Conservation (phyloP, 169 alveolate genomes). For the Cryptosporidium ubiquitum region DNA sequence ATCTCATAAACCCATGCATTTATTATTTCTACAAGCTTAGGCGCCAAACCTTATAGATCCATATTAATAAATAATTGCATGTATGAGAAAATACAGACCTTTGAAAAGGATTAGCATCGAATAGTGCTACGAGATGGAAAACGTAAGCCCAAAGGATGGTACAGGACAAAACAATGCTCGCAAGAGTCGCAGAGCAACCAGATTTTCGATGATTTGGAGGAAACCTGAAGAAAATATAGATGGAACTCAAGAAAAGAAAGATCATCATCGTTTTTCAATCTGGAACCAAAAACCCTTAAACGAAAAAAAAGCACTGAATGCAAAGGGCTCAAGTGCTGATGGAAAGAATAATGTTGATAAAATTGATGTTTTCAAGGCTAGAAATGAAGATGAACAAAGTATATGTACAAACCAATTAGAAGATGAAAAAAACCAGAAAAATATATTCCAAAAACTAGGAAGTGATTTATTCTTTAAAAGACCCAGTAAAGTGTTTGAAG, state of each 20-base stretch:
- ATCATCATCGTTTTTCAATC: conserved; percentile 38
- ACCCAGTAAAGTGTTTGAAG: conserved; percentile 71
- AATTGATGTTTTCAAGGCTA: conserved; percentile 30
- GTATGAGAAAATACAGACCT: not conserved
- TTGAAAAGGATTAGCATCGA: not conserved
- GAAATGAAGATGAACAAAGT: conserved; percentile 37
- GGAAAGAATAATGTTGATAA: conserved; percentile 21
- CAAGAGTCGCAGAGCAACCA: conserved; percentile 26
- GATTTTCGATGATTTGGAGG: conserved; percentile 54
- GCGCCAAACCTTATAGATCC: conserved; percentile 17
- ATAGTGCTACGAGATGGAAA: conserved; percentile 15
- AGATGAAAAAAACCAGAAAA: conserved; percentile 23
- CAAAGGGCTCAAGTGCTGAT: conserved; percentile 15
- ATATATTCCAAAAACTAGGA: conserved; percentile 56
- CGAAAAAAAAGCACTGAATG: not conserved
- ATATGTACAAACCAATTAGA: not conserved
- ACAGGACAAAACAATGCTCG: not conserved
- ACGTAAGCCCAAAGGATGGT: not conserved
- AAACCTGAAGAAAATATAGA: conserved; percentile 39
- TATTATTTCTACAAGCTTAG: not conserved
- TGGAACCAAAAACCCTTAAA: conserved; percentile 11
- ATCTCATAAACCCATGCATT: not conserved
- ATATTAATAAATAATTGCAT: not conserved
- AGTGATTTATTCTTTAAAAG: conserved; percentile 61
- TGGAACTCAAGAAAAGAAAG: not conserved